Evolutionary conservation across 2,329 filamentous ascomycete species (phyloP), one percentile per base, ranked within the genome.

Genomic region (Cryphonectria nitschkei): DNA sequence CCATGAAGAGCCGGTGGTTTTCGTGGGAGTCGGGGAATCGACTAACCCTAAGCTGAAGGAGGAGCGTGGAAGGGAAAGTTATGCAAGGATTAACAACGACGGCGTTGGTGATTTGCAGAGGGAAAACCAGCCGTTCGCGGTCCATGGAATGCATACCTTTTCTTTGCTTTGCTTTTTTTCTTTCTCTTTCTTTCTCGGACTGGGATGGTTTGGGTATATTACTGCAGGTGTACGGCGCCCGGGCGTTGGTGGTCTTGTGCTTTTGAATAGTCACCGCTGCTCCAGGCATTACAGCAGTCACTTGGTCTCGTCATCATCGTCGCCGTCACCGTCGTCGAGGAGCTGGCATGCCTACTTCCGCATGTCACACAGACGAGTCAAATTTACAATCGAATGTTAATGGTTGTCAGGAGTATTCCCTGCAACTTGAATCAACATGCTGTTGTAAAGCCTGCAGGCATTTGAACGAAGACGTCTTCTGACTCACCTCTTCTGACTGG

Each of bases 1-100:
- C 52, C 9, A 37, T 60, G 29, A 62, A 61, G 19, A 61, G 58
- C 41, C 46, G 58, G 16, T n/a, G 69, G n/a, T 46, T 41, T 14
- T 60, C 50, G 7, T 65, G 37, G 56, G 13, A 29, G 19, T 29
- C 50, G 8, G 52, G 14, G 13, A 22, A 32, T 13, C 9, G 2
- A 3, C 13, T 58, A 1, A 43, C 19, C 19, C 50, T 54, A 29
- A 8, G 22, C 29, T 58, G 26, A 32, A 1, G 14, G 54, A 8
- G 46, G 46, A 52, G 19, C 3, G 22, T 1, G 37, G 37, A 26
- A 9, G 22, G 29, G 13, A 19, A 34, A 58, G 26, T 11, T 6
- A 13, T 13, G 37, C 11, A 9, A 39, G 37, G 37, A 13, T 2
- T 11, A n/a, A 3, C 22, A 22, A 8, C 22, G 19, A 52, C 8